Conservation (phyloP, 306 rosid species). For the Quercus dentata region DNA sequence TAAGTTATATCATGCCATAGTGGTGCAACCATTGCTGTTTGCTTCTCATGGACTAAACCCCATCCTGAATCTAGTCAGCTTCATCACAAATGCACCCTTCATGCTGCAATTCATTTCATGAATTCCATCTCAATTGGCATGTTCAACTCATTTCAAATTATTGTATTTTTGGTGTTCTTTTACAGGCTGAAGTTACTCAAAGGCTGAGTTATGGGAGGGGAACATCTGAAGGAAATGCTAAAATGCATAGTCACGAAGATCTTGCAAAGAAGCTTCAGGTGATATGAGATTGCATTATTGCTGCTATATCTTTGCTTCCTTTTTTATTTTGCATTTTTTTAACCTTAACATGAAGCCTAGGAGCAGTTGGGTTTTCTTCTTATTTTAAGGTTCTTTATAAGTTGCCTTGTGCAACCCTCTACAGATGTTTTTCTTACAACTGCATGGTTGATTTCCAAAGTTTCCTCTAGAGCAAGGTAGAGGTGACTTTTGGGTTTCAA, state of each 20-base stretch:
- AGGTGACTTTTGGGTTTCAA: too few species aligned
- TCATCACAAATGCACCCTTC: neutral
- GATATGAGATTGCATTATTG: neutral
- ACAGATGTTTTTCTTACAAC: too few species aligned
- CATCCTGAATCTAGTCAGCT: too few species aligned
- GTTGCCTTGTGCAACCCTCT: too few species aligned
- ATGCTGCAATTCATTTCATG: neutral
- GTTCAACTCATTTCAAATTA: neutral
- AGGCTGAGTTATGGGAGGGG: slow-evolving; percentile 76
- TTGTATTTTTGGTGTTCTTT: slow-evolving; percentile 6
- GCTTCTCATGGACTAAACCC: too few species aligned
- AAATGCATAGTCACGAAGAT: slow-evolving; percentile 78
- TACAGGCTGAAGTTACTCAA: slow-evolving; percentile 89
- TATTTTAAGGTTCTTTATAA: too few species aligned
- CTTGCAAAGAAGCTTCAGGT: slow-evolving; percentile 96
- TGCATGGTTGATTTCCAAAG: too few species aligned
- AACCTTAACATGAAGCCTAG: neutral
- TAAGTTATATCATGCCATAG: too few species aligned
- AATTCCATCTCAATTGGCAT: too few species aligned
- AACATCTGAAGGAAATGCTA: slow-evolving; percentile 48
- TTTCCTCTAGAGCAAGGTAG: too few species aligned
- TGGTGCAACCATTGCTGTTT: too few species aligned
- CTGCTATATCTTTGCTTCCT: neutral
- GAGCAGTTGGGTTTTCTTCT: too few species aligned
- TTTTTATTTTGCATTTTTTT: neutral